Base-by-base conservation (phyloP, 176 grass and related monocot species). In the Musa troglodytarum region DNA sequence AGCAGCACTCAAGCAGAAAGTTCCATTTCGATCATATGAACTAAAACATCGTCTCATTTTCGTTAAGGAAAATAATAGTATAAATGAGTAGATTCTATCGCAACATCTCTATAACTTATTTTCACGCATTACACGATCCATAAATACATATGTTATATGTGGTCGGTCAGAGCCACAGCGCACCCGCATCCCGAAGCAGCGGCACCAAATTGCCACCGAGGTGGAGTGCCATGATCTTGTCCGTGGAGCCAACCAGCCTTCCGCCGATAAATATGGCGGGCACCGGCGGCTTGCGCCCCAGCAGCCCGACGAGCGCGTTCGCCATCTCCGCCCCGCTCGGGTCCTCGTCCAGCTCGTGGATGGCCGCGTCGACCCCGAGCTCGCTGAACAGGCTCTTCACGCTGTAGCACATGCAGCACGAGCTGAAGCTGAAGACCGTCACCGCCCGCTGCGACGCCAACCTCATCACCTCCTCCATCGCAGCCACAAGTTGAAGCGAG, bases 321-420 rank as follows among this genome's bases (percentile, higher is more conserved):
- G 83, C 83, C 54, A 86, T 83, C 63, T 83, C 80, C 61, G 43
- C 74, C 12, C 81, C 83, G 50, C 49, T 79, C 2, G 81, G 73
- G 3, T 89, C 83, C 80, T 86, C 70, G 26, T 89, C 87, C 4
- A 86, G 78, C 71, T 89, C 87, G 53, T 83, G 63, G 17, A 89
- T 73, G 21, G 20, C 53, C 0, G 81, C 67, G 74, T 81, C 75
- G 16, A 90, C 88, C 7, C 88, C 88, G 12, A 90, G 83, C 19
- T 83, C 78, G 14, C 51, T 25, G 13, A 90, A 78, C 17, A 86
- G 81, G 12, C 85, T 84, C 49, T 74, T 84, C 71, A 90, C 83
- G 10, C 85, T 88, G 87, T 96, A 90, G 72, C 81, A 90, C 93
- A 96, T 90, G 81, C 86, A 87, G 79, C 93, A 96, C 1, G 93